These are phyloP conservation scores for Helichrysum umbraculigerum DNA, from an alignment of 129 eudicot species.

Conservation along the genomic window DNA sequence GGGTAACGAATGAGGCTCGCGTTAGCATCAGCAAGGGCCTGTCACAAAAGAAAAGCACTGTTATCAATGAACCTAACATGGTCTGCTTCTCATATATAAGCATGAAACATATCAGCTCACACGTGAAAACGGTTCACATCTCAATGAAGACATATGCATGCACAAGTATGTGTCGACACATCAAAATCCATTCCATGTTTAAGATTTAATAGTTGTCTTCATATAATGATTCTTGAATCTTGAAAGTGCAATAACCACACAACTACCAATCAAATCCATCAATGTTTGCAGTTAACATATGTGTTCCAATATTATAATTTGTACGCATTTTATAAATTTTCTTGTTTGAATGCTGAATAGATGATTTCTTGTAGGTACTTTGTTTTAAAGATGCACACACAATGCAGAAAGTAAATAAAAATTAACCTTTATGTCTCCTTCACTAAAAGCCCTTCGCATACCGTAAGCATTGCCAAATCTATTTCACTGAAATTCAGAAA, in stretches of 20 bases:
- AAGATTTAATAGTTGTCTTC: neutral
- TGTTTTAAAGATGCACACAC: slow-evolving; percentile 4
- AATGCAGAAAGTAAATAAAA: slow-evolving; percentile 26
- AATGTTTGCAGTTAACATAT: neutral
- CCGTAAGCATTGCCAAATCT: slow-evolving; percentile 74
- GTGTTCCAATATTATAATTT: neutral
- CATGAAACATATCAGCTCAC: slow-evolving; percentile 14
- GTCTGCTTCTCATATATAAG: neutral
- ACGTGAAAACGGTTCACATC: neutral
- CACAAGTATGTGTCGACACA: slow-evolving; percentile 41
- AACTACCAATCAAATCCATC: slow-evolving; percentile 7
- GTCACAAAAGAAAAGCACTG: slow-evolving; percentile 50
- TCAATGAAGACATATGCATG: slow-evolving; percentile 37
- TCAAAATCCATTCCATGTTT: slow-evolving; percentile 9
- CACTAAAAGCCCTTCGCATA: slow-evolving; percentile 95
- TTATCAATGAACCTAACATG: slow-evolving; percentile 48
- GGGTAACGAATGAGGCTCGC: slow-evolving; percentile 55
- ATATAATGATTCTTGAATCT: slow-evolving; percentile 1
- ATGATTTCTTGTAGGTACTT: neutral
- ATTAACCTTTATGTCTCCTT: slow-evolving; percentile 91
- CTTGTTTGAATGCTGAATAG: neutral
- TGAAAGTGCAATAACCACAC: neutral
- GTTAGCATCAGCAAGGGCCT: slow-evolving; percentile 72
- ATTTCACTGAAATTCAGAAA: slow-evolving; percentile 63
- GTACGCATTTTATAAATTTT: neutral